Evolutionary conservation across 2,329 filamentous ascomycete genomes (phyloP).

Genomic region (Exophiala xenobiotica): DNA sequence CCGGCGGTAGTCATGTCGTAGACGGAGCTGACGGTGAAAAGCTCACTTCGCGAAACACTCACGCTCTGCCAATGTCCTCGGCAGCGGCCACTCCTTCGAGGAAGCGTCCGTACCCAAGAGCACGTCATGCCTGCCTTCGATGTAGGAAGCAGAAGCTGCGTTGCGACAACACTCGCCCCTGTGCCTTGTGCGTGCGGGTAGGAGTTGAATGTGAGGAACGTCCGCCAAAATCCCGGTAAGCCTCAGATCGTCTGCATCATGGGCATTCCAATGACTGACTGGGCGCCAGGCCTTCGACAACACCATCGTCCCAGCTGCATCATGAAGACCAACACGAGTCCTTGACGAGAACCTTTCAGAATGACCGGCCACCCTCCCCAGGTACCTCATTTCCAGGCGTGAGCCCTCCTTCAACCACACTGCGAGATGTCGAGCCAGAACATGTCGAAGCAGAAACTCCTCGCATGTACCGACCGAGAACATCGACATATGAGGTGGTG

Average conservation of each 20-base stretch:
- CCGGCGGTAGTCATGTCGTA: no score
- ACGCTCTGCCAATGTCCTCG: slow-evolving; percentile 7
- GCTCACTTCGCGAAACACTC: no score
- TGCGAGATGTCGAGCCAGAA: background rate
- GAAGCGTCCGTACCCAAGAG: slow-evolving; percentile 17
- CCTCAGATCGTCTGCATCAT: background rate
- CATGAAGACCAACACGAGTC: background rate
- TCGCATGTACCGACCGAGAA: slow-evolving; percentile 16
- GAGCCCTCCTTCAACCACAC: background rate
- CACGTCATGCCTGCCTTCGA: slow-evolving; percentile 19
- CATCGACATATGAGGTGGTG: slow-evolving; percentile 22
- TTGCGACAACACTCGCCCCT: slow-evolving; percentile 22
- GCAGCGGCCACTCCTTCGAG: background rate
- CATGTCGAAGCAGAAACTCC: slow-evolving; percentile 6
- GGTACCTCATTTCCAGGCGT: background rate
- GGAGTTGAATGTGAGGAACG: slow-evolving; percentile 21
- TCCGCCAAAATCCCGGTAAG: background rate
- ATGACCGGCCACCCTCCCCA: background rate
- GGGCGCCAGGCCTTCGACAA: background rate
- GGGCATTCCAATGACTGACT: background rate
- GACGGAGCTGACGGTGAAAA: no score
- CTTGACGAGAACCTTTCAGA: background rate
- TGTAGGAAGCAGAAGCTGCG: slow-evolving; percentile 23
- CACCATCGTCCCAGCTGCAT: background rate
- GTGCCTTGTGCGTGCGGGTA: slow-evolving; percentile 17